Percentiles rank a stretch among this genome's conserved stretches.
phyloP scores from a whole-genome alignment of 2,329 filamentous ascomycete genomes.

The Claviceps purpurea region DNA sequence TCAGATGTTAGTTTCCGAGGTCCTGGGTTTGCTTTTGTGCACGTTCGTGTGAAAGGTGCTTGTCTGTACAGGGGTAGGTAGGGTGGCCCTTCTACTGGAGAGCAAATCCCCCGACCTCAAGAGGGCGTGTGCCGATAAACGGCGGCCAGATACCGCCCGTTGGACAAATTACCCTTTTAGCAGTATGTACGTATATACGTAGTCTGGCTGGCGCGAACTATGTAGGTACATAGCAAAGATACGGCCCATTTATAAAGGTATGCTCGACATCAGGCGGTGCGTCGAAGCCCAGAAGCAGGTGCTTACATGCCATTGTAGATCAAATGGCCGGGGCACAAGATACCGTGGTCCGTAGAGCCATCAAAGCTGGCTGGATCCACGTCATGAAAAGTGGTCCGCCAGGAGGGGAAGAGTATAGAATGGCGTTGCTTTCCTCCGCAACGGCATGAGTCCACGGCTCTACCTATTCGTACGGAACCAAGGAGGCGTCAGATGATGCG shows the following conservation, averaged over 20 bases:
- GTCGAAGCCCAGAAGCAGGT: background rate
- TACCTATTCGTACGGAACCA: background rate
- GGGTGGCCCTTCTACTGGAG: background rate
- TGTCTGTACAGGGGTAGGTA: background rate
- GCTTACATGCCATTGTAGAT: background rate
- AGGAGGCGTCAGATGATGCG: background rate
- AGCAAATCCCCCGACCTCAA: background rate
- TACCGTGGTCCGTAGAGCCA: too few relatives aligned
- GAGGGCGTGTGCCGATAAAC: slow-evolving; percentile 1
- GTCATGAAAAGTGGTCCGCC: background rate
- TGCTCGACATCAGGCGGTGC: background rate
- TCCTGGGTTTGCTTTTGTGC: slow-evolving; percentile 5
- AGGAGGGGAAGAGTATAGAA: background rate
- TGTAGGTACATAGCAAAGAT: background rate
- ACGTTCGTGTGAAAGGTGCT: background rate
- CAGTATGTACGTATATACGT: background rate
- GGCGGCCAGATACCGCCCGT: background rate
- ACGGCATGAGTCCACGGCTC: background rate
- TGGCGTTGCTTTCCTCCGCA: background rate
- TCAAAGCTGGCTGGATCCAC: background rate
- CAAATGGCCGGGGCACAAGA: background rate
- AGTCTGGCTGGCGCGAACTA: background rate
- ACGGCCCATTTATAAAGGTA: background rate
- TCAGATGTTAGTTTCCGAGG: slow-evolving; percentile 7
- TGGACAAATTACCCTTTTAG: background rate